Base-by-base conservation (phyloP, 2,329 filamentous ascomycete species). In the Aspergillus floridensis region DNA sequence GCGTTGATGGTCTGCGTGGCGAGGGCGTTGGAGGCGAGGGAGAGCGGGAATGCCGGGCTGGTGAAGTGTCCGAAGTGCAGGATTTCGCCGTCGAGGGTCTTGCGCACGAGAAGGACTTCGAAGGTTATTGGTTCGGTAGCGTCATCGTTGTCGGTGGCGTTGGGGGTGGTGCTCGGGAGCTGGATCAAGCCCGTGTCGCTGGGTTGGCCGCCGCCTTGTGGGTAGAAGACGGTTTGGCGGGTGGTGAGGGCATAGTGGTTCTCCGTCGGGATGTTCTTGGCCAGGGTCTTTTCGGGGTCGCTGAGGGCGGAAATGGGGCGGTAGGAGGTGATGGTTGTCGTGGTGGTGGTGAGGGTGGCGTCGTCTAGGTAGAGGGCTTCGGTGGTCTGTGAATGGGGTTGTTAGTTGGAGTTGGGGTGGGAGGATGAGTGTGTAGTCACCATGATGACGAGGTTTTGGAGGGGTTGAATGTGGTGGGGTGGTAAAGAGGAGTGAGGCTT, bases 211-310 rank as follows among this genome's bases (percentile, higher is more conserved):
- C 68, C 63, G 44, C 70, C 69, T 57, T 71, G 70, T 1, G 69
- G 66, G 50, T 72, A 70, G 22, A 72, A 68, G 19, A 72, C 69
- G 1, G 69, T 72, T 41, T 68, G 58, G 19, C 62, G 62, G 47
- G 60, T 71, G 1, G 53, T 63, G 19, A 72, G 55, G 8, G 61
- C 65, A 54, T 70, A 57, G 55, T 29, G 26, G 26, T 65, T 58
- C 24, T 63, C 60, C 2, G 52, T 22, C 2, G 57, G 21, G 4
- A 68, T 19, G 14, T 62, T 62, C 41, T 68, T 68, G n/a, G 61
- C 63, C n/a, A 71, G 59, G 22, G 41, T 35, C 51, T 58, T 59
- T n/a, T 69, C 64, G 46, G 61, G 50, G 32, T 70, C 65, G 7
- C 60, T 16, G 21, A 71, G 63, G 3, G 62, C 52, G n/a, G 63